These are phyloP conservation scores for Russula ochroleuca DNA, from an alignment of 768 basidiomycete species.

Conservation along the genomic window DNA sequence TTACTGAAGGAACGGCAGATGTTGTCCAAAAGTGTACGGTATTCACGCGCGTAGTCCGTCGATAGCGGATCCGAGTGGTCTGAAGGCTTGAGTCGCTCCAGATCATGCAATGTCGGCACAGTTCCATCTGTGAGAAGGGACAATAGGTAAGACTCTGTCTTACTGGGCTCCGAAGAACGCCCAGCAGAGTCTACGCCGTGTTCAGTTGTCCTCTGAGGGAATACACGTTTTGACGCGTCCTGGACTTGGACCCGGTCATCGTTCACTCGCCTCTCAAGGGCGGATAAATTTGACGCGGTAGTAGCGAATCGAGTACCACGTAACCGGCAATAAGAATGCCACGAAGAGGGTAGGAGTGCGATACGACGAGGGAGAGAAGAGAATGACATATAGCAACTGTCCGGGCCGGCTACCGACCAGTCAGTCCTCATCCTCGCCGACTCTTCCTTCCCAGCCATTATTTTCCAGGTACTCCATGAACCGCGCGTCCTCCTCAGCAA, in stretches of 20 bases:
- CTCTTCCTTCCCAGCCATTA: slow-evolving; percentile 61
- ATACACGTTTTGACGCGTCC: neutral
- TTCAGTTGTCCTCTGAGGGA: neutral
- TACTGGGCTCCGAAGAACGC: slow-evolving; percentile 40
- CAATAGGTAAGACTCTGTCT: slow-evolving; percentile 55
- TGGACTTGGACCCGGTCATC: neutral
- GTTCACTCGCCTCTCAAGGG: neutral
- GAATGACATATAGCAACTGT: neutral
- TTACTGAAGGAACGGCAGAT: slow-evolving; percentile 61
- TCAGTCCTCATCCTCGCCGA: slow-evolving; percentile 53
- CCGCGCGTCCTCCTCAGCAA: slow-evolving; percentile 59
- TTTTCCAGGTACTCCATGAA: slow-evolving; percentile 57
- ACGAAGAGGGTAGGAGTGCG: neutral
- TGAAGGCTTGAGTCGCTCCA: slow-evolving; percentile 53
- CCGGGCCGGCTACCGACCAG: slow-evolving; percentile 8
- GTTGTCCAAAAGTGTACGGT: slow-evolving; percentile 48
- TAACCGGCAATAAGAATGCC: neutral
- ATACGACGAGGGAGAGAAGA: slow-evolving; percentile 20
- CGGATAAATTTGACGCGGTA: slow-evolving; percentile 1
- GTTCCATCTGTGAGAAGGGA: slow-evolving; percentile 44
- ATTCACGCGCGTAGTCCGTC: slow-evolving; percentile 48
- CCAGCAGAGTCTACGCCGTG: slow-evolving; percentile 4
- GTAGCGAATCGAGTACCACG: neutral
- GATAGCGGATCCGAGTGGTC: slow-evolving; percentile 40
- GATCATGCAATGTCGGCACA: slow-evolving; percentile 53